These are phyloP conservation scores for Skeletonema potamos DNA, from an alignment of 108 stramenopile genomes.

Conservation along the genomic window DNA sequence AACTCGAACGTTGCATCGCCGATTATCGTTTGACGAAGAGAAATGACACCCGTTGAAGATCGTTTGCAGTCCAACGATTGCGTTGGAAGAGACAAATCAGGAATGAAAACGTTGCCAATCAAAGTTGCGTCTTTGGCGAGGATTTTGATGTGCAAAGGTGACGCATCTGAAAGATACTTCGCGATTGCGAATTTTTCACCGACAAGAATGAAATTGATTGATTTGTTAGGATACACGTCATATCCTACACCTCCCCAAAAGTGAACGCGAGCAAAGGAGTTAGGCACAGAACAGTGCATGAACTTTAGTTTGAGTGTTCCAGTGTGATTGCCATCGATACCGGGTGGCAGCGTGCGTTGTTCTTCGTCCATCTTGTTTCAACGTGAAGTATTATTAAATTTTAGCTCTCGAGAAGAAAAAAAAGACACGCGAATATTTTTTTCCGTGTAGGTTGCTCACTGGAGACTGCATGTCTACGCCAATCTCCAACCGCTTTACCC, in stretches of 20 bases:
- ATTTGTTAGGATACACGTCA: constrained; percentile 1
- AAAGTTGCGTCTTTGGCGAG: not conserved
- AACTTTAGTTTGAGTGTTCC: constrained; percentile 31
- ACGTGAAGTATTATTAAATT: too few relatives aligned
- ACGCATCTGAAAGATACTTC: constrained; percentile 39
- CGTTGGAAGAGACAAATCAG: constrained; percentile 8
- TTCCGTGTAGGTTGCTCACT: too few relatives aligned
- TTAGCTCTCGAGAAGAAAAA: too few relatives aligned
- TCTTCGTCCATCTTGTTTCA: not conserved
- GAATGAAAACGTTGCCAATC: constrained; percentile 18
- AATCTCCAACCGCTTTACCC: too few relatives aligned
- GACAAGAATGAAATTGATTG: not conserved
- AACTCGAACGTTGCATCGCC: constrained; percentile 16
- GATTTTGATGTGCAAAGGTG: constrained; percentile 28
- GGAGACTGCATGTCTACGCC: too few relatives aligned
- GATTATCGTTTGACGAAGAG: not conserved
- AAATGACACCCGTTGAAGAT: not conserved
- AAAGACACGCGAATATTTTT: too few relatives aligned
- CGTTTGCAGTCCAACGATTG: not conserved
- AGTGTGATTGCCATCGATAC: constrained; percentile 13
- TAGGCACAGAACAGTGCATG: constrained; percentile 13
- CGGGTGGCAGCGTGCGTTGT: constrained; percentile 29
- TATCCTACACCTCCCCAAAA: constrained; percentile 37
- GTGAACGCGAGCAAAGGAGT: constrained; percentile 19
- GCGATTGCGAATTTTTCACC: constrained; percentile 10